Evolutionary conservation across 2,329 filamentous ascomycete species (phyloP), one percentile per base, ranked within the genome.

Genomic region (Aspergillus sp.): DNA sequence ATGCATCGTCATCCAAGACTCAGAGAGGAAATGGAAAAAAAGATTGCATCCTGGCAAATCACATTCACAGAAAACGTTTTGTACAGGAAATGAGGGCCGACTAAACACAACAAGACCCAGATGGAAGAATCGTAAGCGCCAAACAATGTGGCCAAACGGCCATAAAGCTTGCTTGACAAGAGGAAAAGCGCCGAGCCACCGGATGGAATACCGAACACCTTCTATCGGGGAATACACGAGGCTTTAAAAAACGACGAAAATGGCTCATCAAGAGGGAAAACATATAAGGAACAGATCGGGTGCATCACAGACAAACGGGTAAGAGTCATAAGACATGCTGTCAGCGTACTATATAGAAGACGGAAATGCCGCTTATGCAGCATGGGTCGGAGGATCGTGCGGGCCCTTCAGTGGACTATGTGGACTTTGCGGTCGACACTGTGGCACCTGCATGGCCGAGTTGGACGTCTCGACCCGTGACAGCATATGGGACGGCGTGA

Each of bases 401-500:
- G 48, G 51, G 28, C 43, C 43, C 36, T 48, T 53, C 26, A 60
- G 54, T 36, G 56, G 55, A 39, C 55, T 53, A 37, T 50, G 44
- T 31, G 46, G 51, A 40, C 43, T 52, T 27, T 48, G 47, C 29
- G 32, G 61, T 31, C 45, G 51, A 40, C 43, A 51, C 27, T 48
- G 47, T 28, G 32, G 61, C 52, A 31, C 36, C 32, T 41, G 48
- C 17, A 29, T 39, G 24, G 40, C 49, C 26, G 45, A 51, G 26
- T 59, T 51, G 13, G 71, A 78, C 15, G 82, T 88, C 64, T 95
- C 91, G 44, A 94, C 76, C 41, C 86, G 74, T 29, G 80, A 80
- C 44, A 98, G 65, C 54, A 89, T 78, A 24, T 86, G 86, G 10
- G 88, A 88, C 16, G 83, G 88, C 0, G 89, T 94, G 52, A 95